Base-by-base conservation (phyloP, 108 stramenopile genomes). In the Phaeodactylum tricornutum region DNA sequence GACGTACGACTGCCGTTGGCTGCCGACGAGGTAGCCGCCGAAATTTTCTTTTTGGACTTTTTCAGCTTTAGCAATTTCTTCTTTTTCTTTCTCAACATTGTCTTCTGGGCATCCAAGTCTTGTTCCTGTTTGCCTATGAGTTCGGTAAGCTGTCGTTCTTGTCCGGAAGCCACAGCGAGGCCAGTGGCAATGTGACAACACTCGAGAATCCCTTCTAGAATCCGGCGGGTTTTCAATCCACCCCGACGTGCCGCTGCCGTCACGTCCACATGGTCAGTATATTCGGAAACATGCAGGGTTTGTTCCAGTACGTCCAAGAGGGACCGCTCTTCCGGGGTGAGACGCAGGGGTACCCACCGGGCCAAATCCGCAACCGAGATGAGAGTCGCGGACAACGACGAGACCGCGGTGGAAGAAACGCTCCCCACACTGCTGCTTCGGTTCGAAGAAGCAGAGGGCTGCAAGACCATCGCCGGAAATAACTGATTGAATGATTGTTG, bases 211-310 rank as follows among this genome's bases (percentile, higher is more conserved):
- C 62, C 67, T 36, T 72, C 75, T 30, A 71, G 35, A 41, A 84
- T 70, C 14, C 75, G 61, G 21, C 53, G 46, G 19, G 54, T 50
- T 41, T 74, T 71, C 55, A 43, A 32, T 16, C 58, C 59, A 20
- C 48, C 45, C 9, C 62, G 50, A 29, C 37, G 27, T 17, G 48
- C 41, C 20, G 61, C 54, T 3, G 52, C 42, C 2, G 59, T 26
- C 0, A 70, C 62, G 53, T 79, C 77, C 6, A 79, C 74, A 20
- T 69, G 57, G 44, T 77, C 81, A 1, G 81, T 87, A 49, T 83
- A 87, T 51, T 81, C 79, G 14, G 47, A 51, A 17, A 76, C 75
- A 41, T 67, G 37, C 15, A 76, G 36, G 4, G 70, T 57, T 15
- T 58, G 40, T 50, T 71, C 61, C 36, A 76, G 21, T 1, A 76